Percentiles rank a stretch among this genome's conserved stretches.
Conservation (phyloP, 2,329 filamentous ascomycete species). For the Diaporthe ilicicola region DNA sequence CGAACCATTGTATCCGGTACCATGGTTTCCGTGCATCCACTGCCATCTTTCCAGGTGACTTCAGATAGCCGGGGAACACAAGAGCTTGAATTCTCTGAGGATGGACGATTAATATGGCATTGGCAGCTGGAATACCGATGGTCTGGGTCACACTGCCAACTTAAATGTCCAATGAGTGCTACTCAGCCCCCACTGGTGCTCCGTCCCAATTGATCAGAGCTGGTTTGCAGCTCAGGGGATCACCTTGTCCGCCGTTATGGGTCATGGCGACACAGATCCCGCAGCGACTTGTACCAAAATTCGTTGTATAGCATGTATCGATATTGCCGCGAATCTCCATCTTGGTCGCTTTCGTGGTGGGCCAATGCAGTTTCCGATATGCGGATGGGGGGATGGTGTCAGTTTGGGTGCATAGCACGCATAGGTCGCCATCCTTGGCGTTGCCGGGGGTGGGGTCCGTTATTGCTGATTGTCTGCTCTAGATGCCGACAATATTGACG, state of each 20-base stretch:
- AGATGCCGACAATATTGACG: not conserved
- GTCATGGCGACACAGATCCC: not conserved
- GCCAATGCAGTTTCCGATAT: constrained; percentile 10
- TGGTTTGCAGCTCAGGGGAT: not conserved
- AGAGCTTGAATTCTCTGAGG: not conserved
- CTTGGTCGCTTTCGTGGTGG: constrained; percentile 1
- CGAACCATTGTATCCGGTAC: constrained; percentile 49
- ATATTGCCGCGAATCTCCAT: not conserved
- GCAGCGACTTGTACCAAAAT: not conserved
- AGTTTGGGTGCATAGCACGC: constrained; percentile 23
- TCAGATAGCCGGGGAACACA: not conserved
- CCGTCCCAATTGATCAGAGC: not conserved
- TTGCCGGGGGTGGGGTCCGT: not conserved
- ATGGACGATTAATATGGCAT: not conserved
- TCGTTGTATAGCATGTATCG: not conserved
- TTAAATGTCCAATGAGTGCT: not conserved
- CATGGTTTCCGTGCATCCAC: constrained; percentile 9
- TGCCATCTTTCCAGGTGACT: constrained; percentile 3
- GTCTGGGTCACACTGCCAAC: not conserved
- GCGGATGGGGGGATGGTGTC: constrained; percentile 21
- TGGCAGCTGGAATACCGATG: not conserved
- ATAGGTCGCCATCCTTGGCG: constrained; percentile 10
- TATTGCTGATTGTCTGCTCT: not conserved
- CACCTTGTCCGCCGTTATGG: not conserved
- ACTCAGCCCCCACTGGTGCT: not conserved